Evolutionary conservation across 371 early-diverging fungal species (phyloP).

Genomic region (Actinomortierella ambigua): DNA sequence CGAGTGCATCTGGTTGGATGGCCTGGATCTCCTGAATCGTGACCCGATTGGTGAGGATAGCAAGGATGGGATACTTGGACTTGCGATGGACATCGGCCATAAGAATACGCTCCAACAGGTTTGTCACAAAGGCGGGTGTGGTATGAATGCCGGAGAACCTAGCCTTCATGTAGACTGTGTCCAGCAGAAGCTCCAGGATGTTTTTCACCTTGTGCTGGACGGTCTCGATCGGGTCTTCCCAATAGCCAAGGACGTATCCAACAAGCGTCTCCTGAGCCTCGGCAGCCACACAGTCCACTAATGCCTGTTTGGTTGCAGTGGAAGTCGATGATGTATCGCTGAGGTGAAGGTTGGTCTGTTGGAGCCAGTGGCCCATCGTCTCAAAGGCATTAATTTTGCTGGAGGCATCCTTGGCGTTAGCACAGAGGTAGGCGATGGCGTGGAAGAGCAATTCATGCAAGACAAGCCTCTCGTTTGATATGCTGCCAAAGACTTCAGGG

Average conservation of each 20-base stretch:
- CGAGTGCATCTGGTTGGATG: conserved; percentile 61
- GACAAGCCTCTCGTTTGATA: conserved; percentile 14
- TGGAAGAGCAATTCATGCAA: conserved; percentile 55
- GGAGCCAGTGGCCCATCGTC: conserved; percentile 75
- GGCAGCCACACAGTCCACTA: conserved; percentile 40
- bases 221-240: conserved; percentile 85
- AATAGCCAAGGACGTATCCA: conserved; percentile 74
- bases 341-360: conserved; percentile 55
- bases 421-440: conserved; percentile 55
- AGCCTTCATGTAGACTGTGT: conserved; percentile 54
- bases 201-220: conserved; percentile 71
- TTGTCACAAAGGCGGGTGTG: conserved; percentile 47
- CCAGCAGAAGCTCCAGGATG: conserved; percentile 69
- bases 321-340: conserved; percentile 29
- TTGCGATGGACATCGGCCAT: conserved; percentile 67
- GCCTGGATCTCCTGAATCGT: conserved; percentile 56
- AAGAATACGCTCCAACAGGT: conserved; percentile 53
- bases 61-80: conserved; percentile 75
- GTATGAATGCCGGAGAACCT: neutral
- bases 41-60: conserved; percentile 65
- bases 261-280: conserved; percentile 59
- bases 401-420: conserved; percentile 58
- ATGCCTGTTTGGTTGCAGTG: conserved; percentile 21
- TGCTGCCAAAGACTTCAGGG: conserved; percentile 22
- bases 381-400: conserved; percentile 77